Evolutionary conservation across 2,329 filamentous ascomycete genomes (phyloP).

Genomic region (Eutypella sp.): DNA sequence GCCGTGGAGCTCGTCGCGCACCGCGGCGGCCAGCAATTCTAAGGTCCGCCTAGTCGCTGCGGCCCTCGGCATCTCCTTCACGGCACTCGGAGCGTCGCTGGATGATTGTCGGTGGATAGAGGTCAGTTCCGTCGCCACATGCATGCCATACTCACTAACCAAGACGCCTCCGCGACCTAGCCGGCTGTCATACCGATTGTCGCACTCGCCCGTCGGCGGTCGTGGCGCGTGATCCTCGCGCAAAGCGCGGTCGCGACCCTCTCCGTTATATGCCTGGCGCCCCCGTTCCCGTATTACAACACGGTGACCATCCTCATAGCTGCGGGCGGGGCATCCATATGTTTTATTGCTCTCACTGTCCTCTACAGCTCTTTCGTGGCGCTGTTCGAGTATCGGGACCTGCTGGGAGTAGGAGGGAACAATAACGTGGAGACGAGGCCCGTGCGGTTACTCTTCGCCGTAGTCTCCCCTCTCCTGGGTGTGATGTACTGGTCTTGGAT

Average conservation of each 20-base stretch:
- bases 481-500: conserved; percentile 1
- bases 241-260: background rate
- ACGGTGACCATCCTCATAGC: background rate
- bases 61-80: background rate
- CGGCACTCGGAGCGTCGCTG: background rate
- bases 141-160: background rate
- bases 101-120: background rate
- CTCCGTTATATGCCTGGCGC: background rate
- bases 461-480: background rate
- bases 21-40: background rate
- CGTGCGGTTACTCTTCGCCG: background rate
- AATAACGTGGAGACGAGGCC: background rate
- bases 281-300: background rate
- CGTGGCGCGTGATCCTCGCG: background rate
- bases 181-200: background rate
- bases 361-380: background rate
- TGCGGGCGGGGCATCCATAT: background rate
- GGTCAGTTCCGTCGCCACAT: background rate
- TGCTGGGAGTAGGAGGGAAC: background rate
- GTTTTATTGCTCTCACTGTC: background rate
- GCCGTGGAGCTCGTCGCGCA: background rate
- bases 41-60: background rate
- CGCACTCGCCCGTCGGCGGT: background rate
- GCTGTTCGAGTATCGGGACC: background rate
- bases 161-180: background rate